Evolutionary conservation across 1,284 basidiomycete genomes (phyloP), one percentile per base, ranked within the genome.

Genomic region (Trichosporon ovoides): DNA sequence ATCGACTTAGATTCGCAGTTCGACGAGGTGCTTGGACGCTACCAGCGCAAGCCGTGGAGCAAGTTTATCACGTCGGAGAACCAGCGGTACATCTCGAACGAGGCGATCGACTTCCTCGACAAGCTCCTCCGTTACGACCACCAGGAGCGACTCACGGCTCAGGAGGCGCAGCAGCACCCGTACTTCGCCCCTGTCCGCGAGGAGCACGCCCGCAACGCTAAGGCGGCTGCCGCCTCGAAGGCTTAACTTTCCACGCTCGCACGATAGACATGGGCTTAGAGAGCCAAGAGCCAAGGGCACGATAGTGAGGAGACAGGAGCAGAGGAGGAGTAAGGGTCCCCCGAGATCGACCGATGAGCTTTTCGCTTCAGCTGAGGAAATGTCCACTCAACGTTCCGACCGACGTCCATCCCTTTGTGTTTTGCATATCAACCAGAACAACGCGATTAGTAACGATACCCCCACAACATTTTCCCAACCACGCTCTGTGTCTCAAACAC

Each of bases 91-190:
- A 92, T 98, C 66, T 92, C 91, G n/a, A 96, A 92, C 74, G 92
- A 95, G 73, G 93, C 92, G n/a, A 88, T 94, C 69, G 93, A 98
- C 80, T 88, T 98, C 72, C 79, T 98, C 62, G 95, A 98, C 80
- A 94, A 94, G 79, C 82, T 98, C 49, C 83, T 98, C 69, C 86
- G 91, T 50, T 98, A 98, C 76, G 77, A 98, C 76, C 95, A 98
- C 75, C 92, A 96, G 80, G 93, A 97, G 74, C 86, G 95, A 56
- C 82, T 97, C 62, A 98, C 95, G 22, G 95, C 95, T 48, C 83
- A 85, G 65, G 93, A 97, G 78, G 89, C 89, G 10, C 91, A 94
- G 77, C 81, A 80, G 19, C 92, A 96, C 71, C 82, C 87, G 35
- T 96, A 95, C 79, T 96, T 96, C 69, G 87, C 64, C 38, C 69